A percentile compares a stretch with the other conserved stretches of the same genome.
phyloP scores from a whole-genome alignment of 306 rosid genomes.

The Carpinus fangiana region DNA sequence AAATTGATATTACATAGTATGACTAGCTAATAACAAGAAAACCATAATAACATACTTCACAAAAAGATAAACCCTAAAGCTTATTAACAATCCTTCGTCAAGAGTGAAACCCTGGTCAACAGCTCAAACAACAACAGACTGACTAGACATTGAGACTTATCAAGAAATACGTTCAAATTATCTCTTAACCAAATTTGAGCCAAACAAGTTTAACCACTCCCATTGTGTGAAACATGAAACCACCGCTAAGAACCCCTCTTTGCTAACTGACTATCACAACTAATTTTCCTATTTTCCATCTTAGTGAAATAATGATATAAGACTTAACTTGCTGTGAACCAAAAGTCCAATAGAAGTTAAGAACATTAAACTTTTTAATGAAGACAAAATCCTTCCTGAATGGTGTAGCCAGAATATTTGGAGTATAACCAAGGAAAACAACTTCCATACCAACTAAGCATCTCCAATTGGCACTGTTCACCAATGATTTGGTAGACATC shows the following conservation, averaged over 20 bases:
- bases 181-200: not conserved
- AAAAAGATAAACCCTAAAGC: not conserved
- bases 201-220: constrained; percentile 4
- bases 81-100: not conserved
- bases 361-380: not conserved
- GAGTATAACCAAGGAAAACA: not conserved
- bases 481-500: not conserved
- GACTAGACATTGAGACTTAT: not conserved
- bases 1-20: not conserved
- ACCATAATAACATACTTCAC: not conserved
- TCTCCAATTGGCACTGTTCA: not conserved
- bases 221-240: not conserved
- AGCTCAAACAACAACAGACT: not conserved
- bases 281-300: not conserved
- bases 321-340: not conserved
- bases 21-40: not conserved
- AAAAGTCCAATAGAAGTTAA: not conserved
- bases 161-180: not conserved
- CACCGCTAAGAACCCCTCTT: not conserved
- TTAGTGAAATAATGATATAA: not conserved
- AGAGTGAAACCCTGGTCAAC: not conserved
- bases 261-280: not conserved
- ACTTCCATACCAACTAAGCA: not conserved
- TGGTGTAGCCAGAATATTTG: not conserved
- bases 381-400: not conserved